Base-by-base conservation (phyloP, 1,284 basidiomycete genomes). In the Cryptococcus jaspeensis region DNA sequence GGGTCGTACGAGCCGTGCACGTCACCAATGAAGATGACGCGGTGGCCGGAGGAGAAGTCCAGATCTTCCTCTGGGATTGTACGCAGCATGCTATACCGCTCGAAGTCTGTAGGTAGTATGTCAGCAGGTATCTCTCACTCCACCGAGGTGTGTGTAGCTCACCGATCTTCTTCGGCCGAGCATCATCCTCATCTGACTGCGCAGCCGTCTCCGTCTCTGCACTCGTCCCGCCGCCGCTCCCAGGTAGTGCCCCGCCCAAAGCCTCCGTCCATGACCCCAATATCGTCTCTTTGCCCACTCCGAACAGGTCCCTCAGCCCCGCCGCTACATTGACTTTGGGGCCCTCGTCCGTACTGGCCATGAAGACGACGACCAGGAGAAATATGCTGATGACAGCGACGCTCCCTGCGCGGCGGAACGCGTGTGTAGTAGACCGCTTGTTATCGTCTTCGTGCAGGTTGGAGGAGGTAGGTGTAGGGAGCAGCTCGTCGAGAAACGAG, bases 1-100 rank as follows among this genome's bases (percentile, higher is more conserved):
- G 86, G 83, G 15, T 80, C 71, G 56, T 84, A 80, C 81, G 87
- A 89, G 44, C 89, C 90, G 79, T 95, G 92, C 2, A 94, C 82
- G 66, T 95, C 92, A 16, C 92, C 92, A 25, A 92, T 77, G 58
- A 90, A 77, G 45, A 93, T 83, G 22, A 87, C 76, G 9, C 89
- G 84, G 22, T 66, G 62, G 11, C 65, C 69, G 7, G 66, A 58
- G 1, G 60, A 55, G 2, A 72, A 42, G 49, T 66, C 56, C 38
- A 74, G 58, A 6, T 63, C 58, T 4, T 60, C 52, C 7, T 59
- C 52, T 11, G 66, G 55, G 1, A 79, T 40, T 5, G 70, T 74
- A 12, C 67, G 50, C 22, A 74, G 62, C 63, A 74, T 66, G 52
- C 70, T 69, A 58, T 73, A 72, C 58, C 69, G 54, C 44, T 72